Conservation (phyloP, 805 yeast species). For the Candida caryicola region DNA sequence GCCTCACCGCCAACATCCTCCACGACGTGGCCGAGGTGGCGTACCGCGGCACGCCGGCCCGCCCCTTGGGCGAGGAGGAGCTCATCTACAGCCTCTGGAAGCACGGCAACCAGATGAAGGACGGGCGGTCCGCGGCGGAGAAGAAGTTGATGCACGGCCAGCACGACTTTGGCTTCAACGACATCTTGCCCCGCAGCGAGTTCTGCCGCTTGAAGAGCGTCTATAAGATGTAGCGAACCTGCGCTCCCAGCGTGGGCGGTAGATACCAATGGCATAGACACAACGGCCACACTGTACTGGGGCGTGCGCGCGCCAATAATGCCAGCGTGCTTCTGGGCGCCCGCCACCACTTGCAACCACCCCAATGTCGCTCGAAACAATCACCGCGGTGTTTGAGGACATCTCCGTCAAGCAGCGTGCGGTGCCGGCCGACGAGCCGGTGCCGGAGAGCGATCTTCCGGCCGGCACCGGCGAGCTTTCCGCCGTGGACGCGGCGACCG, state of each 20-base stretch:
- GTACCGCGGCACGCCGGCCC: conserved; percentile 21
- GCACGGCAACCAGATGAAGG: conserved; percentile 53
- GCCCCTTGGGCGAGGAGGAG: conserved; percentile 60
- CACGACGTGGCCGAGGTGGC: conserved; percentile 63
- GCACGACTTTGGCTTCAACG: conserved; percentile 42
- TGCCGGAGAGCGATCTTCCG: background rate
- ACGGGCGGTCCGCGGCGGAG: conserved; percentile 52
- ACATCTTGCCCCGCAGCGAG: conserved; percentile 44
- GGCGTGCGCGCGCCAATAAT: too few relatives aligned
- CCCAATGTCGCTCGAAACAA: conserved; percentile 5
- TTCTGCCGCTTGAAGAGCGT: conserved; percentile 39
- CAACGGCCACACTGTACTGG: too few relatives aligned
- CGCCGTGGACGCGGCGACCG: conserved; percentile 6
- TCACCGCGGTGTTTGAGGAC: conserved; percentile 8
- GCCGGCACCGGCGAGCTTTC: background rate
- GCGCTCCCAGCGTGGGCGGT: too few relatives aligned
- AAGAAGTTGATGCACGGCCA: conserved; percentile 42
- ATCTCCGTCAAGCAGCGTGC: conserved; percentile 7
- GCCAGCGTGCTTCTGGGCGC: too few relatives aligned
- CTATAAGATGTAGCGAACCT: conserved; percentile 28
- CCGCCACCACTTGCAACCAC: too few relatives aligned
- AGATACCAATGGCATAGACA: too few relatives aligned
- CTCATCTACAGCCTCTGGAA: conserved; percentile 56
- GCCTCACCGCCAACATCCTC: conserved; percentile 75
- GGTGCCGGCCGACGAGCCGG: too few relatives aligned